phyloP scores from a whole-genome alignment of 139 green algal species.

The Volvox reticuliferus region DNA sequence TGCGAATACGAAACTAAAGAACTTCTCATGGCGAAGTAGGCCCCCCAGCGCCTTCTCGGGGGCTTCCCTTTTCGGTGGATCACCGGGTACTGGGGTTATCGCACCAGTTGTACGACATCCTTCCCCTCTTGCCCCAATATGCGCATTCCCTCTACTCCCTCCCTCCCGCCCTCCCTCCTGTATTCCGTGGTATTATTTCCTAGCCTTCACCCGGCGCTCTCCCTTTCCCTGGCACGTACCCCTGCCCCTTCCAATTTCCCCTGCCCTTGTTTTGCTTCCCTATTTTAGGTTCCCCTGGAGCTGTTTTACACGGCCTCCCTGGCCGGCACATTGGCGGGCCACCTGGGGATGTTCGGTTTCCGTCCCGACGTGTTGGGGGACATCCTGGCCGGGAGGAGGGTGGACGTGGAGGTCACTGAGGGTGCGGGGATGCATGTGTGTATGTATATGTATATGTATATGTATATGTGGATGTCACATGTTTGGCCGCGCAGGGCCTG shows the following conservation, averaged over 20 bases:
- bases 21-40: no score
- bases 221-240: not conserved
- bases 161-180: not conserved
- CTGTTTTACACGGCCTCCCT: slow-evolving; percentile 69
- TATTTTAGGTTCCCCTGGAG: slow-evolving; percentile 59
- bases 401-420: slow-evolving; percentile 45
- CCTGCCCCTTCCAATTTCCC: not conserved
- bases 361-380: slow-evolving; percentile 65
- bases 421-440: not conserved
- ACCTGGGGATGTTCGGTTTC: slow-evolving; percentile 87
- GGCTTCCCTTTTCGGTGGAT: no score
- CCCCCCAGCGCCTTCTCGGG: no score
- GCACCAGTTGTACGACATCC: no score
- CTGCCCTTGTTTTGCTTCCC: not conserved
- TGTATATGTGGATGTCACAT: no score
- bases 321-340: slow-evolving; percentile 67
- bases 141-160: not conserved
- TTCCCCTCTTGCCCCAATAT: no score
- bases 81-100: no score
- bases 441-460: no score
- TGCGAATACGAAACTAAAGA: no score
- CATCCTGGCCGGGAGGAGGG: slow-evolving; percentile 41
- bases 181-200: not conserved
- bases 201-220: not conserved
- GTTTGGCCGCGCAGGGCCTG: no score